phyloP scores from a whole-genome alignment of 352 stramenopile species.

The Peronospora farinosa region DNA sequence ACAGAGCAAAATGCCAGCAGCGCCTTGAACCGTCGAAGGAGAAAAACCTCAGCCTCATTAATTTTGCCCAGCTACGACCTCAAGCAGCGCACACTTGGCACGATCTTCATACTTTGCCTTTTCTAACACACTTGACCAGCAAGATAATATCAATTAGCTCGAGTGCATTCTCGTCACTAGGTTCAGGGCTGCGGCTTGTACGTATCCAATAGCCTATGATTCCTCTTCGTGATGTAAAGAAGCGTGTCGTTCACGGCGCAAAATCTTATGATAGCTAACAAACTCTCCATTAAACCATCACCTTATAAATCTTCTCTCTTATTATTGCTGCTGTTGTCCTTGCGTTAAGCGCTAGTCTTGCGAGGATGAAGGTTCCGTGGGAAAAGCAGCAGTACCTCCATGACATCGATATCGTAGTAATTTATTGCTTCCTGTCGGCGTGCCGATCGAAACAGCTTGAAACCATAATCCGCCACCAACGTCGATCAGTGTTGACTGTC shows the following conservation, averaged over 20 bases:
- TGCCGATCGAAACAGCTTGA: conserved; percentile 42
- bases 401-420: conserved; percentile 47
- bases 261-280: conserved; percentile 52
- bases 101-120: conserved; percentile 29
- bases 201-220: neutral
- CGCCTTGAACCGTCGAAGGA: conserved; percentile 53
- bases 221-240: conserved; percentile 16
- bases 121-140: conserved; percentile 68
- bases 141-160: conserved; percentile 77
- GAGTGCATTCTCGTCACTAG: conserved; percentile 26
- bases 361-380: conserved; percentile 64
- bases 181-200: conserved; percentile 4
- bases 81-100: conserved; percentile 42
- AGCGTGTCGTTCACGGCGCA: conserved; percentile 39
- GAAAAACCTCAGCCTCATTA: conserved; percentile 68
- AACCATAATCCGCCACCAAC: conserved; percentile 50
- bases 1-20: conserved; percentile 66
- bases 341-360: conserved; percentile 27
- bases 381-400: conserved; percentile 61
- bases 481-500: conserved; percentile 49
- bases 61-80: conserved; percentile 48
- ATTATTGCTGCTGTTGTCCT: conserved; percentile 24
- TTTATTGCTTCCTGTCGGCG: conserved; percentile 41
- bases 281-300: conserved; percentile 41
- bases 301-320: conserved; percentile 29